These are phyloP conservation scores for Epithele typhae DNA, from an alignment of 768 basidiomycete genomes.

Conservation along the genomic window DNA sequence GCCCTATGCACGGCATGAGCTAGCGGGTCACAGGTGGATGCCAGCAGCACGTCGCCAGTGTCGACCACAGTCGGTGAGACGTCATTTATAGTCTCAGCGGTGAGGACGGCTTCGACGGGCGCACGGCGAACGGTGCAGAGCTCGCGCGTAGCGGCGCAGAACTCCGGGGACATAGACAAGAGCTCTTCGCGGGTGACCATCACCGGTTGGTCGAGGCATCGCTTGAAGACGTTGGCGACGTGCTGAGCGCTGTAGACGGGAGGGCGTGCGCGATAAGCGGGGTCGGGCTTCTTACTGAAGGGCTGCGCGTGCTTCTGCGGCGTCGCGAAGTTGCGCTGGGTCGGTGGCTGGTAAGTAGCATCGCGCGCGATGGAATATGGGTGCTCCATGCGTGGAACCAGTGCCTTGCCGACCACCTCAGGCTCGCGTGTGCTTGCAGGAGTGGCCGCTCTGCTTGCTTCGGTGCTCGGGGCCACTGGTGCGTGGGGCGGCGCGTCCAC, in stretches of 20 bases:
- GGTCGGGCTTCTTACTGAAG: not conserved
- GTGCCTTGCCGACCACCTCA: too few relatives aligned
- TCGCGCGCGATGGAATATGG: slow-evolving; percentile 6
- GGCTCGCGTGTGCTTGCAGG: too few relatives aligned
- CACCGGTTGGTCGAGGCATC: slow-evolving; percentile 1
- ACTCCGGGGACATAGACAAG: slow-evolving; percentile 1
- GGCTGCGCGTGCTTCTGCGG: not conserved
- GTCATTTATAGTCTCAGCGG: too few relatives aligned
- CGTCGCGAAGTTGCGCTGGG: slow-evolving; percentile 14
- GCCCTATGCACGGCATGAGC: too few relatives aligned
- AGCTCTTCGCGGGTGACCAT: slow-evolving; percentile 2
- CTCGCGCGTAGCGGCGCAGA: too few relatives aligned
- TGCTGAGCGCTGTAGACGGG: slow-evolving; percentile 2
- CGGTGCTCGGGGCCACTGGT: not conserved
- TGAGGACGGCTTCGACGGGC: too few relatives aligned
- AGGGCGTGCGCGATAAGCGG: slow-evolving; percentile 4
- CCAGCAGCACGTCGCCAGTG: too few relatives aligned
- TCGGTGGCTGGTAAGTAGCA: slow-evolving; percentile 1
- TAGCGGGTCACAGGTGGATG: too few relatives aligned
- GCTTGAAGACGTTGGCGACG: slow-evolving; percentile 4
- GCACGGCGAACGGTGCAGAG: too few relatives aligned
- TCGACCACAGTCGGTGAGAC: too few relatives aligned
- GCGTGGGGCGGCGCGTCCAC: not conserved
- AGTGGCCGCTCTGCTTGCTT: not conserved
- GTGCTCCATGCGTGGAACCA: slow-evolving; percentile 2